Percentiles rank a stretch among this genome's conserved stretches.
These are phyloP conservation scores for Ceratocystis lukuohia DNA, from an alignment of 2,329 filamentous ascomycete species.

Conservation along the genomic window DNA sequence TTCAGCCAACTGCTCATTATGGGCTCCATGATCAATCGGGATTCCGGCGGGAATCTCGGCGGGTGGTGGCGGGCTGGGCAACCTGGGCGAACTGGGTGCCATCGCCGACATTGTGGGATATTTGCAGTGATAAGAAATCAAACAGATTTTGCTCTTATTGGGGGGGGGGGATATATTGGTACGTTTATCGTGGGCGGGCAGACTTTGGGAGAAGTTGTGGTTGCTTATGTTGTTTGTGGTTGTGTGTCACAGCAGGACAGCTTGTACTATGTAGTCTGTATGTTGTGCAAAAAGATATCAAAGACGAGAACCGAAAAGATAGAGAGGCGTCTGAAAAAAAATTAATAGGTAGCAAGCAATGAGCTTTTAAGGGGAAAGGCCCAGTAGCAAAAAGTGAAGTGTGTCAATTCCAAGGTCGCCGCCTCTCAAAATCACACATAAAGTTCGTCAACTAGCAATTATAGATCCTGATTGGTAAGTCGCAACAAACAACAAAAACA, in stretches of 20 bases:
- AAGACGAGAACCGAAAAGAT: neutral
- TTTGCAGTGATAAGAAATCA: no score
- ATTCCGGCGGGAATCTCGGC: constrained; percentile 86
- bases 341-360: neutral
- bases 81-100: constrained; percentile 69
- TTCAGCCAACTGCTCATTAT: constrained; percentile 36
- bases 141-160: no score
- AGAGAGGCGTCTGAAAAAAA: neutral
- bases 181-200: neutral
- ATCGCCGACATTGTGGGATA: constrained; percentile 35
- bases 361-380: neutral
- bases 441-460: neutral
- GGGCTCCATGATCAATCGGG: constrained; percentile 55
- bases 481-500: constrained; percentile 6
- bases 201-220: neutral
- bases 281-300: neutral
- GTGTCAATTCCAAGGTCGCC: neutral
- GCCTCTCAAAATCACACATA: neutral
- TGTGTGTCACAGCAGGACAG: neutral
- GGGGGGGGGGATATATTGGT: neutral
- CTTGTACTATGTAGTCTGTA: neutral
- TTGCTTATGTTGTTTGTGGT: neutral
- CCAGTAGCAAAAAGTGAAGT: neutral
- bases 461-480: neutral
- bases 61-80: constrained; percentile 87